Base-by-base conservation (phyloP, 75 land plant species). In the Pinus albicaulis region DNA sequence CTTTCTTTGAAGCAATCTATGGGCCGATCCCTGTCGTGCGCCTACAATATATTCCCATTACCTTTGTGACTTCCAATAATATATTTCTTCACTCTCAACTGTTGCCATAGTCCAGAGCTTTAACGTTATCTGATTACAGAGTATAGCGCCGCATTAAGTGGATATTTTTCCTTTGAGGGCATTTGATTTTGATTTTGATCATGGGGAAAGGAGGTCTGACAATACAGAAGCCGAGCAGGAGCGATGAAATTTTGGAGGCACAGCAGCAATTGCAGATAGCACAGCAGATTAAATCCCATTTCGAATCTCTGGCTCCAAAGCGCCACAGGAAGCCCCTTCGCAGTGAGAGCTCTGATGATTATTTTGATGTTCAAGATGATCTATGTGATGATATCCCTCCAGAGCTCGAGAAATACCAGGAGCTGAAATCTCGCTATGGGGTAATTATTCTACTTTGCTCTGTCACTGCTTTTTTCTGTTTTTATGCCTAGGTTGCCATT, bases 321-420 rank as follows among this genome's bases (percentile, higher is more conserved):
- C 79, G 88, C 12, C 88, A 77, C 26, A n/a, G 48, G 56, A 86
- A 86, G 58, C 88, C 88, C 19, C 66, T 23, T 74, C 76, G 88
- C 14, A 86, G 88, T 78, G 88, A 86, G 17, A 17, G 73, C 71
- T 76, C 80, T 58, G 60, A n/a, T n/a, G 26, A 74, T 20, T 1
- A 41, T 14, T 23, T 8, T 19, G 62, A 15, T 41, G 3, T 24
- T 59, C 44, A 17, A 3, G 77, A 57, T 5, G 71, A 36, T 61
- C 15, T 55, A 7, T 41, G 15, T 62, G 71, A 76, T 25, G 5
- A 11, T 5, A 23, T 61, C 22, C 71, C 73, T 31, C 87, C 87
- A 1, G 87, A 86, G 73, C 68, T 82, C 20, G 10, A 76, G 57
- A 82, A 79, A 79, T 53, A 78, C 13, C 78, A 72, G n/a, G 59